Conservation (phyloP, 2,329 filamentous ascomycete genomes). For the Fusarium sp. region DNA sequence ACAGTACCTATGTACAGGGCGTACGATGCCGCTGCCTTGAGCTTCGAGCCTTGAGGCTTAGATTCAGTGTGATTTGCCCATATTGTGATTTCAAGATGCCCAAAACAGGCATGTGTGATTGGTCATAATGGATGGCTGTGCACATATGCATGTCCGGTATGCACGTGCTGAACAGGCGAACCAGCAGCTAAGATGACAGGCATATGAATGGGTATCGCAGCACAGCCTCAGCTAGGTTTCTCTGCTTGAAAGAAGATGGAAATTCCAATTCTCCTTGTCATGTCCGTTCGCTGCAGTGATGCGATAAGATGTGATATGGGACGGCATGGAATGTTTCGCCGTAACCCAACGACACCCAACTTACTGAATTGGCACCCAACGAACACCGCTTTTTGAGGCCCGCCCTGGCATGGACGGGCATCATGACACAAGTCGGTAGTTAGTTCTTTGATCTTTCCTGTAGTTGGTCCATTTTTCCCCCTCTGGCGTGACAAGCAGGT, state of each 20-base stretch:
- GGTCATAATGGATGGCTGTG: conserved; percentile 23
- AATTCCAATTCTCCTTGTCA: conserved; percentile 28
- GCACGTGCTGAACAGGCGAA: conserved; percentile 18
- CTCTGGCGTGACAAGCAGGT: conserved; percentile 30
- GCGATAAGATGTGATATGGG: not conserved
- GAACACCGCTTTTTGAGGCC: conserved; percentile 35
- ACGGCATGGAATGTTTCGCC: conserved; percentile 4
- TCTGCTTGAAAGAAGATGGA: conserved; percentile 27
- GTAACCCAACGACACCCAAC: conserved; percentile 40
- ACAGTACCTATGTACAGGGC: conserved; percentile 2
- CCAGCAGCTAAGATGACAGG: conserved; percentile 22
- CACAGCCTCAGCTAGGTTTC: conserved; percentile 30
- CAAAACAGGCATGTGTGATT: conserved; percentile 9
- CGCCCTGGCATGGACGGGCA: conserved; percentile 13
- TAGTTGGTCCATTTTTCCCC: conserved; percentile 19
- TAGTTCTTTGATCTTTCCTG: conserved; percentile 5
- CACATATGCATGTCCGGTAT: not conserved
- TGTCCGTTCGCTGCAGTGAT: not conserved
- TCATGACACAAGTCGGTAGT: conserved; percentile 13
- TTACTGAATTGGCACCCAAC: conserved; percentile 32
- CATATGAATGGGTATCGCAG: conserved; percentile 5
- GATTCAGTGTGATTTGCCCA: conserved; percentile 11
- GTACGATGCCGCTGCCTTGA: conserved; percentile 24
- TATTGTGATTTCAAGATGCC: conserved; percentile 25
- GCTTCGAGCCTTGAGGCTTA: conserved; percentile 16